Evolutionary conservation across 2,329 filamentous ascomycete genomes (phyloP).

Genomic region (Lecanicillium sp.): DNA sequence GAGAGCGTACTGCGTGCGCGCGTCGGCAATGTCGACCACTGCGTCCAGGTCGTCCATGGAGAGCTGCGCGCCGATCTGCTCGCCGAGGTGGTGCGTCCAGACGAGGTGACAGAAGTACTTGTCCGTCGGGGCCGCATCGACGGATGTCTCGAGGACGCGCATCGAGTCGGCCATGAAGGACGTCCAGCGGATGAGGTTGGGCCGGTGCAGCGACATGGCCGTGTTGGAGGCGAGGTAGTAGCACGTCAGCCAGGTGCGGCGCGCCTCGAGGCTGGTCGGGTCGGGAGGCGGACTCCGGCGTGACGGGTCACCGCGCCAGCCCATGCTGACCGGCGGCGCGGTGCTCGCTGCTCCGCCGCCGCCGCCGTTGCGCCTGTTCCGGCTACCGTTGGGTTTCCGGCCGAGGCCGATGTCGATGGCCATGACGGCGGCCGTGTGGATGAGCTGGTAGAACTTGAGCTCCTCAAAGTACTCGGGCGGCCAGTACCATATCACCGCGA

Average conservation of each 20-base stretch:
- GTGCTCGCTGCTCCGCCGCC: background rate
- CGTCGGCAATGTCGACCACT: constrained; percentile 51
- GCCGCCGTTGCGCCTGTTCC: constrained; percentile 18
- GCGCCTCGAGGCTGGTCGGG: constrained; percentile 47
- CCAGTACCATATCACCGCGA: constrained; percentile 78
- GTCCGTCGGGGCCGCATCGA: constrained; percentile 52
- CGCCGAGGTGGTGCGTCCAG: constrained; percentile 56
- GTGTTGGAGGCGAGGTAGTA: constrained; percentile 56
- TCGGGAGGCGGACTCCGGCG: constrained; percentile 39
- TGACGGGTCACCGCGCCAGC: constrained; percentile 37
- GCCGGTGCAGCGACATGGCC: constrained; percentile 55
- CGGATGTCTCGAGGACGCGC: constrained; percentile 46
- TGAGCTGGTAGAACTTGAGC: constrained; percentile 83
- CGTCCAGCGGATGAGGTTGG: constrained; percentile 54
- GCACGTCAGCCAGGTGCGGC: constrained; percentile 53
- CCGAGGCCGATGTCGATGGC: constrained; percentile 77
- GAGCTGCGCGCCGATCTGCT: constrained; percentile 63
- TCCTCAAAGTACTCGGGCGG: constrained; percentile 79
- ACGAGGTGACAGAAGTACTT: constrained; percentile 53
- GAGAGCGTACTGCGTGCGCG: constrained; percentile 58
- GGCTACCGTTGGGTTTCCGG: constrained; percentile 24
- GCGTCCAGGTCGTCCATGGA: constrained; percentile 57
- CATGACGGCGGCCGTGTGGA: constrained; percentile 76
- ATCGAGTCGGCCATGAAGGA: constrained; percentile 56
- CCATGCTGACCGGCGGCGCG: constrained; percentile 1